A percentile compares a stretch with the other conserved stretches of the same genome.
These are phyloP conservation scores for Backusella tuberculispora DNA, from an alignment of 192 early-diverging fungal genomes.

Conservation along the genomic window DNA sequence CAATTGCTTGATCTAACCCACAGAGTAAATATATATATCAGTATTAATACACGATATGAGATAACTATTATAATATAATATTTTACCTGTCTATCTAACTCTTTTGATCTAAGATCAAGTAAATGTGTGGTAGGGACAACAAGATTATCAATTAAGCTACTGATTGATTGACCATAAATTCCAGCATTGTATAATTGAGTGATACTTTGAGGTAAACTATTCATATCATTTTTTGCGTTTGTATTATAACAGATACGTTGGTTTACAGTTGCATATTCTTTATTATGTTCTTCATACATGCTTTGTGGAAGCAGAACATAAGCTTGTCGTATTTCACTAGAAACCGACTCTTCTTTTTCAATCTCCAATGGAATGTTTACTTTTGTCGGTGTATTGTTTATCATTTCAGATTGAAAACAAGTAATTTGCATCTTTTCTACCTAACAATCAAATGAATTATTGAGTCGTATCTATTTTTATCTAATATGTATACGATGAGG, in stretches of 20 bases:
- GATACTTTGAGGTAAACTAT: constrained; percentile 40
- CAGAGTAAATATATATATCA: neutral
- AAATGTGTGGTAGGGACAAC: constrained; percentile 43
- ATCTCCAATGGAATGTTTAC: neutral
- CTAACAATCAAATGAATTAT: constrained; percentile 19
- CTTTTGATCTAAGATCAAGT: constrained; percentile 19
- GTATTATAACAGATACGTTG: constrained; percentile 1
- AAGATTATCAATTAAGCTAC: constrained; percentile 48
- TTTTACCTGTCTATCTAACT: constrained; percentile 22
- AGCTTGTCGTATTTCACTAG: constrained; percentile 40
- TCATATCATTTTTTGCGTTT: neutral
- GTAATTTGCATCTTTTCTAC: constrained; percentile 48
- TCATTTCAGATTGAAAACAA: constrained; percentile 50
- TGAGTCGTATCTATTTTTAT: neutral
- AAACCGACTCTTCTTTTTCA: neutral
- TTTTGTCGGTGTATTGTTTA: constrained; percentile 18
- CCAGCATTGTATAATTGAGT: constrained; percentile 48
- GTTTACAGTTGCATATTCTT: constrained; percentile 26
- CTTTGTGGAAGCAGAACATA: constrained; percentile 41
- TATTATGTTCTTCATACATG: constrained; percentile 52
- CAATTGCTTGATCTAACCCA: neutral
- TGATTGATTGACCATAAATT: constrained; percentile 49
- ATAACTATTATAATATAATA: neutral
- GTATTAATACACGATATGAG: neutral
- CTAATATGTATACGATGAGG: neutral